Evolutionary conservation across 169 alveolate genomes (phyloP), one percentile per base, ranked within the genome.

Genomic region (Babesia ovata): DNA sequence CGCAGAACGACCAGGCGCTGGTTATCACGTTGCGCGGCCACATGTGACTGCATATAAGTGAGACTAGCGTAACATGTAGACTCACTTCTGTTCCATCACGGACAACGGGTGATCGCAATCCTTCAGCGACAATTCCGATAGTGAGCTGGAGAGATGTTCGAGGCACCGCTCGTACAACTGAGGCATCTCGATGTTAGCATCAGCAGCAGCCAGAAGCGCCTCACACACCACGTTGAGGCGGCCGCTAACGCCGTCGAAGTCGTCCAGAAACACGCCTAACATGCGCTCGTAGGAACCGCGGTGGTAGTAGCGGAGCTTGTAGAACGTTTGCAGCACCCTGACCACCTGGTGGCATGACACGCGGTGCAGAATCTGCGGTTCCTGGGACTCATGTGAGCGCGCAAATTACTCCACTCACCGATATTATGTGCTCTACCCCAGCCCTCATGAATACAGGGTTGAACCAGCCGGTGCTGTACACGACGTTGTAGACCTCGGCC

Each of bases 141-240:
- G 49, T 12, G 52, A 7, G 22, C 28, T 28, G 21, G 60, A 46
- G 17, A 82, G 24, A 36, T 67, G 59, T 28, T 61, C 85, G 8
- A 73, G 45, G 48, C 83, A 70, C 19, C 50, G 57, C 19, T 67
- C 73, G 61, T 70, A 82, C 13, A 82, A 44, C 36, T 52, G 26
- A 16, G 71, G 75, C 56, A 42, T 42, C 60, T 62, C 74, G n/a
- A 82, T 28, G 65, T 74, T 73, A 22, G 81, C 89, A 58, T 82
- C 89, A 21, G 89, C 89, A 1, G 89, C 89, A 19, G 89, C 89
- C n/a, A 82, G 75, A 0, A 82, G 59, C 4, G 75, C 79, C 71
- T 82, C 84, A 50, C 67, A 82, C 11, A 82, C 52, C 42, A 73
- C 70, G 53, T 82, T 82, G 42, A 74, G 70, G 39, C 71, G 69